phyloP scores from a whole-genome alignment of 176 grass and related monocot species.

The Carex parvula region DNA sequence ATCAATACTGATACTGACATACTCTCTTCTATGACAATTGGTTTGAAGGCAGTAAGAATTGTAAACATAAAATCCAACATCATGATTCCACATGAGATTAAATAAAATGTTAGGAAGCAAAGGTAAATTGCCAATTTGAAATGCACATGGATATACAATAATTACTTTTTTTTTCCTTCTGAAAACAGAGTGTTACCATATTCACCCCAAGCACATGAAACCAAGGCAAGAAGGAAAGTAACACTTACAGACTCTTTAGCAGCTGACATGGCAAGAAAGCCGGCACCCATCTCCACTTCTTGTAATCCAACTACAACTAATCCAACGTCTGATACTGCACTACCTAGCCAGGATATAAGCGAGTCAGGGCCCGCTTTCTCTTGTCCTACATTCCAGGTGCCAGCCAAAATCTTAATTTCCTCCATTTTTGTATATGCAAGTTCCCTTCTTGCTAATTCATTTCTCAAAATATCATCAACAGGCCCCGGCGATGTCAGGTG shows the following conservation, averaged over 20 bases:
- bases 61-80: constrained; percentile 4
- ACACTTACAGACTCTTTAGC: constrained; percentile 96
- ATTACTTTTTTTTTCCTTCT: constrained; percentile 1
- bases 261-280: constrained; percentile 94
- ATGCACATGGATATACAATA: background rate
- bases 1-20: background rate
- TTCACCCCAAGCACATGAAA: background rate
- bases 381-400: constrained; percentile 96
- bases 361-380: constrained; percentile 78
- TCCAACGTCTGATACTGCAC: constrained; percentile 73
- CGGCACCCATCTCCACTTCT: constrained; percentile 99
- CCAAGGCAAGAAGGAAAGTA: background rate
- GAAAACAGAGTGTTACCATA: background rate
- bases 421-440: constrained; percentile 80
- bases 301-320: constrained; percentile 91
- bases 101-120: background rate
- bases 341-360: constrained; percentile 79
- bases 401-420: constrained; percentile 86
- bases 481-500: constrained; percentile 74
- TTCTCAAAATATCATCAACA: constrained; percentile 73
- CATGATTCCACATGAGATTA: background rate
- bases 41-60: background rate
- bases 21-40: background rate
- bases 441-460: constrained; percentile 71
- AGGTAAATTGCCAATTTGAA: background rate